A percentile compares a stretch with the other conserved stretches of the same genome.
These are phyloP conservation scores for Mortierella sp. DNA, from an alignment of 371 early-diverging fungal species.

Conservation along the genomic window DNA sequence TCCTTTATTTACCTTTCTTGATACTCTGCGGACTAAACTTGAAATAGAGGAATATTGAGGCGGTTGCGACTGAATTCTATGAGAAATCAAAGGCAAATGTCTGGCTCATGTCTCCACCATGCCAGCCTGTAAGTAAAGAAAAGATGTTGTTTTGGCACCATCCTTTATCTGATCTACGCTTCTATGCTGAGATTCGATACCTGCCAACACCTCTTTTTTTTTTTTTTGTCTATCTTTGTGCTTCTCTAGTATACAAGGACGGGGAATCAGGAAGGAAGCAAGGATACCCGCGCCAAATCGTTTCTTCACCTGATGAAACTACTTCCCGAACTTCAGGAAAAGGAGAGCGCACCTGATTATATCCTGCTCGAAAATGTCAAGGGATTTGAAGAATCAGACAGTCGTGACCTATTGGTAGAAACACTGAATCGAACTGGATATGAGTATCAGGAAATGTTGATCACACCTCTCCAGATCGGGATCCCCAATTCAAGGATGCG, in stretches of 20 bases:
- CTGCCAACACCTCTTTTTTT: too few relatives aligned
- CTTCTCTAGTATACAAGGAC: conserved; percentile 72
- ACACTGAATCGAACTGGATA: conserved; percentile 58
- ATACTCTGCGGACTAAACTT: too few relatives aligned
- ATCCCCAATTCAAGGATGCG: conserved; percentile 74
- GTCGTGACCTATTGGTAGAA: conserved; percentile 60
- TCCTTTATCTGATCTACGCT: too few relatives aligned
- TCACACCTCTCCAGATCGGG: conserved; percentile 71
- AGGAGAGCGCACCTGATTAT: conserved; percentile 72
- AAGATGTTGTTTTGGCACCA: background rate
- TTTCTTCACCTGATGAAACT: conserved; percentile 73
- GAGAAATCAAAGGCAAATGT: conserved; percentile 75
- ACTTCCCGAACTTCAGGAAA: conserved; percentile 56
- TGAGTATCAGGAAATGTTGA: conserved; percentile 64
- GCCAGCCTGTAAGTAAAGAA: conserved; percentile 68
- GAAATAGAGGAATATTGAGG: conserved; percentile 72
- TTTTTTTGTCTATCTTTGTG: too few relatives aligned
- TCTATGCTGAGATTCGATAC: too few relatives aligned
- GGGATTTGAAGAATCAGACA: conserved; percentile 81
- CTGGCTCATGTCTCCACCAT: conserved; percentile 89
- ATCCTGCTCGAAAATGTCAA: conserved; percentile 87
- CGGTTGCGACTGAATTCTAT: conserved; percentile 67
- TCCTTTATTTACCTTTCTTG: background rate
- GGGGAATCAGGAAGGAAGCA: conserved; percentile 78
- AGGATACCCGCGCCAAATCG: conserved; percentile 77